These are phyloP conservation scores for Nadsonia commutata DNA, from an alignment of 1,139 yeast species.

Conservation along the genomic window DNA sequence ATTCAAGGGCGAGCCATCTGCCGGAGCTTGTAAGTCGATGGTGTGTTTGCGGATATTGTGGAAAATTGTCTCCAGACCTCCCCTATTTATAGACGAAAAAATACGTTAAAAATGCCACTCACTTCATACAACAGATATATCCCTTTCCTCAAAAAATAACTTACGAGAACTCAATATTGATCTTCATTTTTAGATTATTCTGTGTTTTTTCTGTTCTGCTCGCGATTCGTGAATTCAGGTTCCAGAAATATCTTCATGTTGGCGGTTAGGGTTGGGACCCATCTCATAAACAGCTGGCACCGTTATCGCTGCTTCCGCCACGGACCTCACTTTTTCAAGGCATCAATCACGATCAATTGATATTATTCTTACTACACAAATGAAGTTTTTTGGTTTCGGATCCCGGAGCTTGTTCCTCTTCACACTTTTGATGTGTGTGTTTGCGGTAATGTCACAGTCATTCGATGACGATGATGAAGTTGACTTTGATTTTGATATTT, in stretches of 20 bases:
- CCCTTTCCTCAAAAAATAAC: too few relatives aligned
- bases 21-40: slow-evolving; percentile 25
- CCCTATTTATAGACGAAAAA: slow-evolving; percentile 19
- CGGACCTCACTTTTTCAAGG: neutral
- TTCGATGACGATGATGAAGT: slow-evolving; percentile 2
- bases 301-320: slow-evolving; percentile 3
- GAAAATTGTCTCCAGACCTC: slow-evolving; percentile 61
- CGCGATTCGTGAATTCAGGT: neutral
- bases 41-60: slow-evolving; percentile 36
- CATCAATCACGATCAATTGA: neutral
- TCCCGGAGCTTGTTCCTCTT: neutral
- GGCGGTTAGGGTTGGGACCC: neutral
- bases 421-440: neutral
- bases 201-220: neutral
- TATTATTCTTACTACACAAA: too few relatives aligned
- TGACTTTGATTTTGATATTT: slow-evolving; percentile 2
- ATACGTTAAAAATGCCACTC: neutral
- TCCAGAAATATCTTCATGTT: slow-evolving; percentile 1
- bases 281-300: neutral
- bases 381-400: neutral
- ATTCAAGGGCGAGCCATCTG: slow-evolving; percentile 31
- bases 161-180: slow-evolving; percentile 21
- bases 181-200: slow-evolving; percentile 8
- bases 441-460: slow-evolving; percentile 3
- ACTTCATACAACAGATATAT: too few relatives aligned